These are phyloP conservation scores for Mixia osmundae DNA, from an alignment of 1,284 basidiomycete genomes.

Conservation along the genomic window DNA sequence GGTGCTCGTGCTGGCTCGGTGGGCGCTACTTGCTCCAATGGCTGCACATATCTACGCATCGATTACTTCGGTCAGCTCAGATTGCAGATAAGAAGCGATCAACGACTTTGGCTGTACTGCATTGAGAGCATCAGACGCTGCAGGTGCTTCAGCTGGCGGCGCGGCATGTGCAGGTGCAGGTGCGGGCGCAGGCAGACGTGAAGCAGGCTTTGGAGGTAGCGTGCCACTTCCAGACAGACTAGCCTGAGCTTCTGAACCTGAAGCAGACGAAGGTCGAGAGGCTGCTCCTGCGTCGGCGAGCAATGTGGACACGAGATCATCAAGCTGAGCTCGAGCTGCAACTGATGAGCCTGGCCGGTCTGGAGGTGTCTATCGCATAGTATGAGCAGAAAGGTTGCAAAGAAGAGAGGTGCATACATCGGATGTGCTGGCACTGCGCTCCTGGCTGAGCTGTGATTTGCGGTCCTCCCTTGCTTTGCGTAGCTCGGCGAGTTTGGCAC, in stretches of 20 bases:
- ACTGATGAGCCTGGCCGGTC: slow-evolving; percentile 6
- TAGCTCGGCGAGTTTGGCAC: slow-evolving; percentile 62
- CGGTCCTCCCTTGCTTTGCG: slow-evolving; percentile 43
- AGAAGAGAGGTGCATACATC: slow-evolving; percentile 1
- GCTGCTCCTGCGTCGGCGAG: slow-evolving; percentile 10
- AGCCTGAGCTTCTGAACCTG: no score
- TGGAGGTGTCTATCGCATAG: not conserved
- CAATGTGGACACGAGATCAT: slow-evolving; percentile 14
- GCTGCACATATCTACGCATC: not conserved
- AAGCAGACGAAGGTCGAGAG: slow-evolving; percentile 1
- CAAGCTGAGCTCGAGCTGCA: slow-evolving; percentile 6
- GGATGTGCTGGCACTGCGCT: slow-evolving; percentile 26
- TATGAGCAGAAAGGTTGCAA: not conserved
- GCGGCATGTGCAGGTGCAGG: not conserved
- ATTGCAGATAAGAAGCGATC: not conserved
- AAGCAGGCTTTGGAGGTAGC: not conserved
- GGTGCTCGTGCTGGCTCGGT: not conserved
- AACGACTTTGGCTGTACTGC: slow-evolving; percentile 2
- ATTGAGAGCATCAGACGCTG: no score
- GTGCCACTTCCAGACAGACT: no score
- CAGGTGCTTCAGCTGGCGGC: not conserved
- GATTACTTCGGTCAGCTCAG: not conserved
- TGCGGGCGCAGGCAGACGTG: not conserved
- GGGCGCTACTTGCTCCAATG: not conserved
- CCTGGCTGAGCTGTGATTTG: no score